Evolutionary conservation across 2,329 filamentous ascomycete species (phyloP).

Genomic region (Aspergillus sp.): DNA sequence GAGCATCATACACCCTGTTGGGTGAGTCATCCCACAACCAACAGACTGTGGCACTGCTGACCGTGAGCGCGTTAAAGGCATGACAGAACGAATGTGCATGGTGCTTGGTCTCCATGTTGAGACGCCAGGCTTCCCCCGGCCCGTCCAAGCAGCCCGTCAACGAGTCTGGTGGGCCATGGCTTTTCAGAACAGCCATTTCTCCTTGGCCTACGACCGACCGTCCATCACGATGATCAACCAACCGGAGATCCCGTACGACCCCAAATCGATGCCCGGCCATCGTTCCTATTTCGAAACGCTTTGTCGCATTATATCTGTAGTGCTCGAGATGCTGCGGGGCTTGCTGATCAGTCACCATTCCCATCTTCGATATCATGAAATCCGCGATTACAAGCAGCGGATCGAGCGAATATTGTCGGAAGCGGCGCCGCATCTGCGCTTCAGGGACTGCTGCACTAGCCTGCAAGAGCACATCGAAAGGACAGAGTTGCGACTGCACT

Average conservation of each 20-base stretch:
- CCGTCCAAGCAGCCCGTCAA: conserved; percentile 40
- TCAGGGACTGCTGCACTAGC: conserved; percentile 39
- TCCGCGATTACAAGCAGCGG: conserved; percentile 55
- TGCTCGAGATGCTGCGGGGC: conserved; percentile 56
- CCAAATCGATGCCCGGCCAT: conserved; percentile 50
- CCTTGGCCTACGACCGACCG: conserved; percentile 59
- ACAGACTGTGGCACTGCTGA: conserved; percentile 3
- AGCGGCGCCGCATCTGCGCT: conserved; percentile 55
- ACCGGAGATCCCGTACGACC: conserved; percentile 48
- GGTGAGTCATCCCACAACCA: conserved; percentile 34
- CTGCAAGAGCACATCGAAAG: conserved; percentile 55
- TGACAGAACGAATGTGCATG: conserved; percentile 51
- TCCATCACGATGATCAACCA: conserved; percentile 53
- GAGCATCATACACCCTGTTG: conserved; percentile 61
- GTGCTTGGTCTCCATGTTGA: conserved; percentile 58
- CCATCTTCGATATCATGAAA: conserved; percentile 50
- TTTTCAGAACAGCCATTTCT: conserved; percentile 62
- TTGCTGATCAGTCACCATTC: conserved; percentile 49
- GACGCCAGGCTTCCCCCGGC: conserved; percentile 48
- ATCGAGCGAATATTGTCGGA: conserved; percentile 56
- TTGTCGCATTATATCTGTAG: conserved; percentile 51
- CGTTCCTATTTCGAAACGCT: conserved; percentile 57
- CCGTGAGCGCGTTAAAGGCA: conserved; percentile 16
- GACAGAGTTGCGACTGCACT: conserved; percentile 59
- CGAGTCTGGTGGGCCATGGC: conserved; percentile 55